Conservation (phyloP, 176 grass and related monocot genomes). For the Alopecurus myosuroides region DNA sequence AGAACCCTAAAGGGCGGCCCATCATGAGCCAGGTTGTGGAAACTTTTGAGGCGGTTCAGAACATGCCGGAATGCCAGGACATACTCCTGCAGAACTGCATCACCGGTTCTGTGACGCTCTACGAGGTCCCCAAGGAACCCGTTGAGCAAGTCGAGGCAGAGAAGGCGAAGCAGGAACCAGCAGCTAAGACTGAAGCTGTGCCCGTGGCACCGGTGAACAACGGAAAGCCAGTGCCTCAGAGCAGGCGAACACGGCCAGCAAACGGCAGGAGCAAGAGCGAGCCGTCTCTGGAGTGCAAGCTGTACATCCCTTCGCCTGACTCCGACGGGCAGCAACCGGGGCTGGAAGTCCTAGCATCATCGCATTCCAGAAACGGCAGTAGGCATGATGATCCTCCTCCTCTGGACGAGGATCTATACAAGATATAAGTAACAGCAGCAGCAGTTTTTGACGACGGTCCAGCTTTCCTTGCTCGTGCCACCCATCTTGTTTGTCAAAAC, state of each 20-base stretch:
- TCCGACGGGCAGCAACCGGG: constrained; percentile 42
- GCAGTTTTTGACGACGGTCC: constrained; percentile 16
- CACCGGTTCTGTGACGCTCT: constrained; percentile 61
- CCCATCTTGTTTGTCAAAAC: constrained; percentile 33
- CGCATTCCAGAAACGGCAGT: constrained; percentile 26
- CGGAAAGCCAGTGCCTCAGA: constrained; percentile 48
- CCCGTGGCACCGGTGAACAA: constrained; percentile 7
- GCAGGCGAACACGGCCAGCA: constrained; percentile 59
- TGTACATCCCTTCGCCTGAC: constrained; percentile 82
- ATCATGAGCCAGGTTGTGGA: constrained; percentile 66
- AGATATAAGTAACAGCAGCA: constrained; percentile 34
- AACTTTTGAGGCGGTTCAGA: constrained; percentile 56
- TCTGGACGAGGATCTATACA: constrained; percentile 55
- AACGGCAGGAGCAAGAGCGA: constrained; percentile 91
- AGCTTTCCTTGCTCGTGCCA: background rate
- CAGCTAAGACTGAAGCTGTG: constrained; percentile 1
- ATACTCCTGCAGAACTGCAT: constrained; percentile 45
- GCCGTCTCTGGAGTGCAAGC: constrained; percentile 60
- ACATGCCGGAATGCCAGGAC: constrained; percentile 69
- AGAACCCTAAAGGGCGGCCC: constrained; percentile 84
- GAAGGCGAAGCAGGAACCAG: constrained; percentile 39
- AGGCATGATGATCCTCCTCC: constrained; percentile 38
- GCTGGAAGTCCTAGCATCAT: constrained; percentile 24
- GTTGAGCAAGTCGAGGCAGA: constrained; percentile 32
- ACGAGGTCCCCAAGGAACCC: constrained; percentile 66